Evolutionary conservation across 305 asterid species (phyloP).

Genomic region (Fraxinus platypoda): DNA sequence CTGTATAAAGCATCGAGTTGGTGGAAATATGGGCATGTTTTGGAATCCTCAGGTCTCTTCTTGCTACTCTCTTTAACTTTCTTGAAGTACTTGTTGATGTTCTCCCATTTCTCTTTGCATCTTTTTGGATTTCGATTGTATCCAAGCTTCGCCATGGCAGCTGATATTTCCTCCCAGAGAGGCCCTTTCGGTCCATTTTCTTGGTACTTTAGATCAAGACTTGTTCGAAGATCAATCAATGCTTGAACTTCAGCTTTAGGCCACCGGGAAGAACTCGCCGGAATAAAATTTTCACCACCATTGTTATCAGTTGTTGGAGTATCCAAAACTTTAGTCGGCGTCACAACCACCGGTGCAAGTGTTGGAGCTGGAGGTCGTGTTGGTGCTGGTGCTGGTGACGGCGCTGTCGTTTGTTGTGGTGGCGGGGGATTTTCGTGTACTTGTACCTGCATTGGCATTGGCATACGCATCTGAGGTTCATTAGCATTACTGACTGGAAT

Average conservation of each 20-base stretch:
- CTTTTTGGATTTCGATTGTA: conserved; percentile 75
- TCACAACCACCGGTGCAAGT: neutral
- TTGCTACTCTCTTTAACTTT: conserved; percentile 84
- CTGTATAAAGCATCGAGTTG: conserved; percentile 81
- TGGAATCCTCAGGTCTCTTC: conserved; percentile 79
- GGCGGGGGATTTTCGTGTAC: conserved; percentile 28
- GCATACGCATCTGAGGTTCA: conserved; percentile 1
- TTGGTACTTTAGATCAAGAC: conserved; percentile 68
- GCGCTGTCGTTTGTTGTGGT: conserved; percentile 1
- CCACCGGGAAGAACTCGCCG: conserved; percentile 74
- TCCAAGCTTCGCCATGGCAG: conserved; percentile 63
- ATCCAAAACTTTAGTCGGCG: conserved; percentile 26
- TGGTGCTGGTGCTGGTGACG: neutral
- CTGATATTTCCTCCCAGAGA: conserved; percentile 87
- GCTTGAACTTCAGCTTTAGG: conserved; percentile 88
- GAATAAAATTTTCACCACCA: conserved; percentile 37
- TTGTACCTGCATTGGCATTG: conserved; percentile 21
- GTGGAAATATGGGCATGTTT: conserved; percentile 88
- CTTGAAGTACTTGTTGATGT: conserved; percentile 90
- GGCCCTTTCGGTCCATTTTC: conserved; percentile 94
- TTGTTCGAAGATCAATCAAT: conserved; percentile 62
- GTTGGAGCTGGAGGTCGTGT: conserved; percentile 16
- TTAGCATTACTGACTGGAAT: conserved; percentile 26
- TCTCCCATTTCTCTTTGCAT: conserved; percentile 99
- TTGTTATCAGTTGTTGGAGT: conserved; percentile 24